Percentiles rank a stretch among this genome's conserved stretches.
phyloP scores from a whole-genome alignment of 2,329 filamentous ascomycete species.

The Zasmidium angulare region DNA sequence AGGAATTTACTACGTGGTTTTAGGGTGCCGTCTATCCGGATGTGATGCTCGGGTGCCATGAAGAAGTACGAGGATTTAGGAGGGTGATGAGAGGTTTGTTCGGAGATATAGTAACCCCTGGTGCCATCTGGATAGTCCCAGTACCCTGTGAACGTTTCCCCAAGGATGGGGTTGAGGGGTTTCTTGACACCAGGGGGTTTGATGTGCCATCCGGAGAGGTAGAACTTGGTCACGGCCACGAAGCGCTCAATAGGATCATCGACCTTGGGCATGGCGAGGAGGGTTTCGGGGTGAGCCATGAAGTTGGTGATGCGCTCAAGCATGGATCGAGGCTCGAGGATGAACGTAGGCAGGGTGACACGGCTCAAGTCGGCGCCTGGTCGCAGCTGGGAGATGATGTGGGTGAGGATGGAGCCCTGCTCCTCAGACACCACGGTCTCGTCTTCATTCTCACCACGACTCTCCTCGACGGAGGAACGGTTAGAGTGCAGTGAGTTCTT shows the following conservation, averaged over 20 bases:
- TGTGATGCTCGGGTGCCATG: slow-evolving; percentile 89
- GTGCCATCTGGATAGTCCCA: slow-evolving; percentile 82
- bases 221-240: slow-evolving; percentile 95
- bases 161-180: slow-evolving; percentile 91
- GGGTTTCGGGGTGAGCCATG: slow-evolving; percentile 97
- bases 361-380: slow-evolving; percentile 93
- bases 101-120: slow-evolving; percentile 90
- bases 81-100: slow-evolving; percentile 97
- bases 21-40: slow-evolving; percentile 91
- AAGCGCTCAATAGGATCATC: slow-evolving; percentile 89
- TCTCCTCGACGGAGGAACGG: slow-evolving; percentile 45
- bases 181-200: slow-evolving; percentile 98
- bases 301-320: slow-evolving; percentile 99
- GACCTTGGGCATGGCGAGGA: slow-evolving; percentile 81
- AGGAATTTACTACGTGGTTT: slow-evolving; percentile 94
- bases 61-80: slow-evolving; percentile 99
- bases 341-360: slow-evolving; percentile 94
- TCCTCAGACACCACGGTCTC: slow-evolving; percentile 84
- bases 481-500: slow-evolving; percentile 46
- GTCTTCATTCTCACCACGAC: slow-evolving; percentile 42
- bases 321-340: slow-evolving; percentile 96
- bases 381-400: slow-evolving; percentile 95
- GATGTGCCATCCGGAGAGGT: slow-evolving; percentile 98
- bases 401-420: slow-evolving; percentile 92
- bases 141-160: slow-evolving; percentile 91